phyloP scores from a whole-genome alignment of 225 moss, liverwort and hornwort genomes.

The Ulota crispa region DNA sequence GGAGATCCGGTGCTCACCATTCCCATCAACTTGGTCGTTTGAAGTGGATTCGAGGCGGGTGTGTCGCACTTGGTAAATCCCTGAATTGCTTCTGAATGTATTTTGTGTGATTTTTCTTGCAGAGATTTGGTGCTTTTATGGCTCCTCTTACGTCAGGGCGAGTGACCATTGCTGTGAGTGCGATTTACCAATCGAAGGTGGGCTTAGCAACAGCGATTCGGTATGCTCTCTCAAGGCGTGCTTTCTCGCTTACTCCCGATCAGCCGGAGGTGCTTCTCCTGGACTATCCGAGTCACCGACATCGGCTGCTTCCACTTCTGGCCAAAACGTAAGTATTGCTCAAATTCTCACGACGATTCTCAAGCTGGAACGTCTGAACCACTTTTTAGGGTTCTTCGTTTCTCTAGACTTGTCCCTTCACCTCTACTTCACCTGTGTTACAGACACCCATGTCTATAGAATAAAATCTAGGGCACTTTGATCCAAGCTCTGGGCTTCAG shows the following conservation, averaged over 20 bases:
- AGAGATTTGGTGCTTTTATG: conserved; percentile 99
- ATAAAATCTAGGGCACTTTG: too few relatives aligned
- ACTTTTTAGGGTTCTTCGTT: not conserved
- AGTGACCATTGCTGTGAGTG: conserved; percentile 67
- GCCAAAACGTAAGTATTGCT: conserved; percentile 74
- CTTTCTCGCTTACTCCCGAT: conserved; percentile 70
- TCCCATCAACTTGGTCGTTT: not conserved
- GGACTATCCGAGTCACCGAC: conserved; percentile 96
- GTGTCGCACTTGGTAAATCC: not conserved
- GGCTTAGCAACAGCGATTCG: conserved; percentile 89
- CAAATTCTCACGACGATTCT: not conserved
- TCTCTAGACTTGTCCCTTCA: not conserved
- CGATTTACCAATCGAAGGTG: conserved; percentile 82
- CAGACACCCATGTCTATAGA: too few relatives aligned
- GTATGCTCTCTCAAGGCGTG: conserved; percentile 83
- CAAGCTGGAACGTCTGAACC: not conserved
- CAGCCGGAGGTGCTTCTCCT: conserved; percentile 85
- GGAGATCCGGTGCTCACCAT: not conserved
- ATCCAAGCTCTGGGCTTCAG: too few relatives aligned
- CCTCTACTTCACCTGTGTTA: too few relatives aligned
- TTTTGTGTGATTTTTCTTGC: conserved; percentile 21
- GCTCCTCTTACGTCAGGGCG: conserved; percentile 95
- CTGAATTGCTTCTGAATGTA: not conserved
- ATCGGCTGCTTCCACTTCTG: conserved; percentile 85
- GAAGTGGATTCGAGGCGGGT: not conserved